Evolutionary conservation across 2,329 filamentous ascomycete genomes (phyloP).

Genomic region (Arthrobotrys entomopaga): DNA sequence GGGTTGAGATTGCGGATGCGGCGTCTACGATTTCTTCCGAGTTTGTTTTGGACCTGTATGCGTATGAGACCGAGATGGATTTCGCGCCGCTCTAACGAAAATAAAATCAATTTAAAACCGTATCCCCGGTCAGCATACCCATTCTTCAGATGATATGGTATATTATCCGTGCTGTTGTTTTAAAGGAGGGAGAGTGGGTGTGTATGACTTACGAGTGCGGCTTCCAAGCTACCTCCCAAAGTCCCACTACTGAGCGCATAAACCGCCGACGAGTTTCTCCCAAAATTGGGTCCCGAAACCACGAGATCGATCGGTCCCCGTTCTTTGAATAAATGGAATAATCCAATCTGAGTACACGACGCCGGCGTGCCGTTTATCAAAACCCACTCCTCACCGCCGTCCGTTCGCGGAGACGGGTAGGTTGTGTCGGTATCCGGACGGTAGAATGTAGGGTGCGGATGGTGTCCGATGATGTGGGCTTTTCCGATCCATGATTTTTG

Average conservation of each 20-base stretch:
- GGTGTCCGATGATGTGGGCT: conserved; percentile 92
- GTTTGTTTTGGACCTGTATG: conserved; percentile 87
- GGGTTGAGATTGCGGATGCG: conserved; percentile 77
- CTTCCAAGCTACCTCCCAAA: conserved; percentile 41
- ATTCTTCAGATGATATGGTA: background rate
- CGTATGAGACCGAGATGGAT: conserved; percentile 86
- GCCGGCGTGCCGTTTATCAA: conserved; percentile 83
- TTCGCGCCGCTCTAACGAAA: conserved; percentile 68
- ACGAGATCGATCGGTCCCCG: conserved; percentile 79
- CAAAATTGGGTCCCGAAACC: conserved; percentile 81
- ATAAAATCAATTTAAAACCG: too few species aligned
- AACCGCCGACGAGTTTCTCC: conserved; percentile 81
- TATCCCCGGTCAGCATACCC: background rate
- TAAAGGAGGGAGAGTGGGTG: background rate
- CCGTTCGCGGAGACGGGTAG: conserved; percentile 67
- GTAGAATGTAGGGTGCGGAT: conserved; percentile 85
- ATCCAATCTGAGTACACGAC: conserved; percentile 81
- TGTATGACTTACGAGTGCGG: conserved; percentile 23
- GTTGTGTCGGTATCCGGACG: conserved; percentile 71
- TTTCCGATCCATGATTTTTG: conserved; percentile 99
- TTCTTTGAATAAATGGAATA: conserved; percentile 81
- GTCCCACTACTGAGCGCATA: conserved; percentile 81
- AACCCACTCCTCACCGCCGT: conserved; percentile 78
- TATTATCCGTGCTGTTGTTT: too few species aligned
- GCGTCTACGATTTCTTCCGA: conserved; percentile 82